Conservation (phyloP, 1,284 basidiomycete genomes). For the Fomitopsis schrenkii region DNA sequence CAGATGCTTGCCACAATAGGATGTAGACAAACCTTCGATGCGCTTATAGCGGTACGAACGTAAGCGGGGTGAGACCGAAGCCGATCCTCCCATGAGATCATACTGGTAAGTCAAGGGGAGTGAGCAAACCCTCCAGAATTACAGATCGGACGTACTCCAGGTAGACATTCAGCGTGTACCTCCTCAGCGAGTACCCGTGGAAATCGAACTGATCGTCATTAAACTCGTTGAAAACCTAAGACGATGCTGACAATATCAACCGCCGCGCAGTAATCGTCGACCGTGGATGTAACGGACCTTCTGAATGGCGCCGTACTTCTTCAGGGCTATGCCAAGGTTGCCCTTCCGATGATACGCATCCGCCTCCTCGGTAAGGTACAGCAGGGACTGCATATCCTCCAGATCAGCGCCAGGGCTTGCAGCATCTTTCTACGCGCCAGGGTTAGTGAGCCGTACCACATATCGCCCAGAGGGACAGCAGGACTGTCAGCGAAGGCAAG, state of each 20-base stretch:
- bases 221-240: constrained; percentile 79
- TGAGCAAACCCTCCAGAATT: not conserved
- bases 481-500: not conserved
- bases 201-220: constrained; percentile 99
- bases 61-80: constrained; percentile 77
- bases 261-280: not conserved
- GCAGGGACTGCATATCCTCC: constrained; percentile 94
- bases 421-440: constrained; percentile 70
- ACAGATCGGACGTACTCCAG: constrained; percentile 48
- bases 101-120: constrained; percentile 35
- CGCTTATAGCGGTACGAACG: constrained; percentile 69
- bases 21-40: constrained; percentile 48
- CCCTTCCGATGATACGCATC: constrained; percentile 65
- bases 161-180: constrained; percentile 86
- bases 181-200: constrained; percentile 92
- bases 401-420: constrained; percentile 76
- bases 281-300: constrained; percentile 44
- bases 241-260: not conserved
- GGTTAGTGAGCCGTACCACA: not conserved
- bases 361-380: constrained; percentile 86
- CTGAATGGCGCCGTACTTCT: constrained; percentile 78
- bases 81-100: constrained; percentile 82
- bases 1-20: not conserved
- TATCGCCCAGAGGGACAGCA: not conserved
- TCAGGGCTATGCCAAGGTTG: constrained; percentile 80